Conservation (phyloP, 495 filamentous ascomycete genomes). For the Aspergillus leporis region DNA sequence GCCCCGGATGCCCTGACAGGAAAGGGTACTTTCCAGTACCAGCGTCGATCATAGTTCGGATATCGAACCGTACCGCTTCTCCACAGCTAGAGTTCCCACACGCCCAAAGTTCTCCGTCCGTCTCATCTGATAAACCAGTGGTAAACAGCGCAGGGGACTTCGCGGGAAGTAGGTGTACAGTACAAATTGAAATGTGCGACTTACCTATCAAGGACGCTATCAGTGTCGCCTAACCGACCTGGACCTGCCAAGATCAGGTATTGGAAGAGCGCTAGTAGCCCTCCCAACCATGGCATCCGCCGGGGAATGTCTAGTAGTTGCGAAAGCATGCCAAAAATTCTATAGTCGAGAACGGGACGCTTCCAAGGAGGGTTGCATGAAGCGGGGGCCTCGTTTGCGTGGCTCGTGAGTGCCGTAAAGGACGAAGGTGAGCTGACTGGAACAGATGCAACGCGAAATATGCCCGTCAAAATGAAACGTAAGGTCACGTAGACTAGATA, state of each 20-base stretch:
- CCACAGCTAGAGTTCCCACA: constrained; percentile 29
- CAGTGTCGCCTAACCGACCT: constrained; percentile 68
- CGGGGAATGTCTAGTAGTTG: constrained; percentile 66
- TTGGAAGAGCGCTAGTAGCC: constrained; percentile 69
- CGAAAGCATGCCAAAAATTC: constrained; percentile 67
- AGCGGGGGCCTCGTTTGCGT: constrained; percentile 37
- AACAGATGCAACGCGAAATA: constrained; percentile 47
- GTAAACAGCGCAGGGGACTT: constrained; percentile 3
- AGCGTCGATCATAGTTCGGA: constrained; percentile 42
- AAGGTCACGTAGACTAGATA: constrained; percentile 65
- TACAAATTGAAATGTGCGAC: constrained; percentile 46
- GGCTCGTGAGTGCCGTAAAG: constrained; percentile 25
- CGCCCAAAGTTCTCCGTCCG: constrained; percentile 13
- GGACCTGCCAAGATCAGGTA: constrained; percentile 69
- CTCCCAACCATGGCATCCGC: constrained; percentile 86
- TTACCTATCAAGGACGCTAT: constrained; percentile 88
- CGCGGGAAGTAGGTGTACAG: constrained; percentile 24
- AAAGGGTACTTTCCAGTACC: constrained; percentile 30
- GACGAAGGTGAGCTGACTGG: constrained; percentile 23
- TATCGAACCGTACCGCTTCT: constrained; percentile 36
- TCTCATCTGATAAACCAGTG: constrained; percentile 22
- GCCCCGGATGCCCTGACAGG: constrained; percentile 20
- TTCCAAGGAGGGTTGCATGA: constrained; percentile 51
- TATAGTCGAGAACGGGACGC: constrained; percentile 74
- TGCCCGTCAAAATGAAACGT: constrained; percentile 58